Conservation (phyloP, 2,329 filamentous ascomycete genomes). For the Monilinia aucupariae region DNA sequence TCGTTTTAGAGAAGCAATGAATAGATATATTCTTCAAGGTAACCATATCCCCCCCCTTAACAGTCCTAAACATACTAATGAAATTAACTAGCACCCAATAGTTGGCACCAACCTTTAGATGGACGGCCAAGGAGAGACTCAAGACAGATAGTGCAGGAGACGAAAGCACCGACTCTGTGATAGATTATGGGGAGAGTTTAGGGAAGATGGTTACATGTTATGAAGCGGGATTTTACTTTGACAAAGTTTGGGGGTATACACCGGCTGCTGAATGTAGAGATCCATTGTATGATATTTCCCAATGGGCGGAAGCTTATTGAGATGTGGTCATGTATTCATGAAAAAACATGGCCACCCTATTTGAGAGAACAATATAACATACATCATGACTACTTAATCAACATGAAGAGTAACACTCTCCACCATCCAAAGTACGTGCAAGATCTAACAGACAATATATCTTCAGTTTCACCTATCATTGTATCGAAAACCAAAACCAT, state of each 20-base stretch:
- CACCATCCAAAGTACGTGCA: not conserved
- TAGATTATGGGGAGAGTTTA: not conserved
- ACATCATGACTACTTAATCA: not conserved
- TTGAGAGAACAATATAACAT: not conserved
- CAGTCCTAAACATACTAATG: not conserved
- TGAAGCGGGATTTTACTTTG: not conserved
- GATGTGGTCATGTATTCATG: not conserved
- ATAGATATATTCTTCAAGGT: conserved; percentile 57
- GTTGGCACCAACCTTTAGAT: conserved; percentile 23
- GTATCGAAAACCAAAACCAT: not conserved
- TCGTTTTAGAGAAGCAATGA: conserved; percentile 94
- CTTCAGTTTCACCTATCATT: not conserved
- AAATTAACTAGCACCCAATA: conserved; percentile 19
- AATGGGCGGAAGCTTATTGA: not conserved
- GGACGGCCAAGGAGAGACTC: conserved; percentile 15
- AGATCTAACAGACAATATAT: not conserved
- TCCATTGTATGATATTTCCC: not conserved
- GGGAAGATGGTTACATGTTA: not conserved
- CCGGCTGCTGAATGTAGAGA: not conserved
- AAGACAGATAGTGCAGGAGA: conserved; percentile 9
- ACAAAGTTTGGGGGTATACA: not conserved
- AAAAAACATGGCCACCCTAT: not conserved
- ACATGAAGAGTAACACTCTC: not conserved
- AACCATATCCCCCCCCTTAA: not conserved
- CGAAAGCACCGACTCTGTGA: conserved; percentile 1